Percentiles rank a stretch among this genome's conserved stretches.
Evolutionary conservation across 2,329 filamentous ascomycete species (phyloP).

Genomic region (Chaetomiaceae sp.): DNA sequence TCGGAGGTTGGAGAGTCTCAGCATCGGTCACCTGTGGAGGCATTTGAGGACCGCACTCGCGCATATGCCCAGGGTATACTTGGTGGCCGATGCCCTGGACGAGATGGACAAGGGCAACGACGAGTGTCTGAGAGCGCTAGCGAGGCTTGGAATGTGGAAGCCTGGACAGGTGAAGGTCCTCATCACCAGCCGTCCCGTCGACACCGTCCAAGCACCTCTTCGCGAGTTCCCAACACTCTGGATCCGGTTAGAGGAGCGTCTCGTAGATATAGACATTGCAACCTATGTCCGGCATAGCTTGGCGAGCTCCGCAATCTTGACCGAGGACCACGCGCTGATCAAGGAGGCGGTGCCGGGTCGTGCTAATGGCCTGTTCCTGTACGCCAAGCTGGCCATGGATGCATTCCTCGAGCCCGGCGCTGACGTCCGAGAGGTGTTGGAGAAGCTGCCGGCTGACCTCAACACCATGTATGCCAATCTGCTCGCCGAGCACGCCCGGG

Average conservation of each 20-base stretch:
- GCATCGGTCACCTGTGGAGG: constrained; percentile 30
- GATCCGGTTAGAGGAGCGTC: constrained; percentile 35
- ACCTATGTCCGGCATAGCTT: constrained; percentile 33
- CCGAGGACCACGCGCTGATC: constrained; percentile 24
- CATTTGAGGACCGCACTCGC: constrained; percentile 28
- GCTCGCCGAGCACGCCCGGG: constrained; percentile 35
- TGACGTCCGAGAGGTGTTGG: neutral
- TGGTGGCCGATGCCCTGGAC: constrained; percentile 43
- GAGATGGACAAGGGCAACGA: constrained; percentile 42
- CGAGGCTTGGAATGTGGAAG: constrained; percentile 30
- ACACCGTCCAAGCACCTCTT: constrained; percentile 31
- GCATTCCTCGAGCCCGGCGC: constrained; percentile 27
- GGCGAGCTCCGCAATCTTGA: constrained; percentile 15
- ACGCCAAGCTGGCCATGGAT: constrained; percentile 42
- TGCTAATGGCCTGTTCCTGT: constrained; percentile 43
- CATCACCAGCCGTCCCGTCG: constrained; percentile 40
- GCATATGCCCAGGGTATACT: constrained; percentile 31
- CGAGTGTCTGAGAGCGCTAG: constrained; percentile 30
- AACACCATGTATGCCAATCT: constrained; percentile 40
- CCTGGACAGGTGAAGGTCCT: constrained; percentile 36
- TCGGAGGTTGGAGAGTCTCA: constrained; percentile 16
- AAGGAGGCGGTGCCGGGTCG: constrained; percentile 32
- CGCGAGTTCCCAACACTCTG: constrained; percentile 16
- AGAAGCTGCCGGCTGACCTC: constrained; percentile 34
- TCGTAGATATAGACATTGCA: constrained; percentile 39